Conservation (phyloP, 768 basidiomycete species). For the Cystoderma amianthinum region DNA sequence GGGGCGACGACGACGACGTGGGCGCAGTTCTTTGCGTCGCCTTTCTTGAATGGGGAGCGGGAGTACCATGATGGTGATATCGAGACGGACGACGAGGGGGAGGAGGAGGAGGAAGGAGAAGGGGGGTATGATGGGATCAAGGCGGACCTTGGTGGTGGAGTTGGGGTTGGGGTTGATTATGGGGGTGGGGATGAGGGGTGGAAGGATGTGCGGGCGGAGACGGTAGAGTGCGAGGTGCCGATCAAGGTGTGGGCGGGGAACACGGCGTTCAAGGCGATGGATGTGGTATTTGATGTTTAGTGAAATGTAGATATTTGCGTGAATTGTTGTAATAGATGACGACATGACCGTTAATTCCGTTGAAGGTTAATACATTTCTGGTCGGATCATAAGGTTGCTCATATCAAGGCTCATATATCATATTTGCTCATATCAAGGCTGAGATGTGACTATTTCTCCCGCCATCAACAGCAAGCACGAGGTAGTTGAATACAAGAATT, state of each 20-base stretch:
- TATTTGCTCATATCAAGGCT: no score
- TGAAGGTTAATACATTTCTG: no score
- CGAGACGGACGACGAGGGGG: constrained; percentile 31
- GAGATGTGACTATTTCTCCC: no score
- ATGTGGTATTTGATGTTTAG: constrained; percentile 73
- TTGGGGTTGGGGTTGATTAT: constrained; percentile 45
- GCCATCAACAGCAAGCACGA: no score
- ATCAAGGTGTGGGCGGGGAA: constrained; percentile 86
- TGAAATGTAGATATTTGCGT: not conserved
- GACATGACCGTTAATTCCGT: no score
- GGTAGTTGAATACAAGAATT: no score
- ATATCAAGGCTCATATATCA: no score
- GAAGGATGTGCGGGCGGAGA: constrained; percentile 68
- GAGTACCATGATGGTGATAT: constrained; percentile 54
- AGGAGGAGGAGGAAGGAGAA: constrained; percentile 20
- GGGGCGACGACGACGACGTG: constrained; percentile 26
- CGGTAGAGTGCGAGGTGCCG: constrained; percentile 92
- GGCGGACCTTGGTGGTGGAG: constrained; percentile 37
- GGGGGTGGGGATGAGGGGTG: constrained; percentile 55
- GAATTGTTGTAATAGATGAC: no score
- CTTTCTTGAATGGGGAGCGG: constrained; percentile 31
- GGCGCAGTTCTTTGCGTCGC: constrained; percentile 29
- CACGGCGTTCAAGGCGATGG: constrained; percentile 75
- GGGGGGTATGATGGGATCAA: constrained; percentile 42
- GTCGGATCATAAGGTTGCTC: no score